Evolutionary conservation across 1,139 yeast genomes (phyloP), one percentile per base, ranked within the genome.

Genomic region (Candida glucosophila): DNA sequence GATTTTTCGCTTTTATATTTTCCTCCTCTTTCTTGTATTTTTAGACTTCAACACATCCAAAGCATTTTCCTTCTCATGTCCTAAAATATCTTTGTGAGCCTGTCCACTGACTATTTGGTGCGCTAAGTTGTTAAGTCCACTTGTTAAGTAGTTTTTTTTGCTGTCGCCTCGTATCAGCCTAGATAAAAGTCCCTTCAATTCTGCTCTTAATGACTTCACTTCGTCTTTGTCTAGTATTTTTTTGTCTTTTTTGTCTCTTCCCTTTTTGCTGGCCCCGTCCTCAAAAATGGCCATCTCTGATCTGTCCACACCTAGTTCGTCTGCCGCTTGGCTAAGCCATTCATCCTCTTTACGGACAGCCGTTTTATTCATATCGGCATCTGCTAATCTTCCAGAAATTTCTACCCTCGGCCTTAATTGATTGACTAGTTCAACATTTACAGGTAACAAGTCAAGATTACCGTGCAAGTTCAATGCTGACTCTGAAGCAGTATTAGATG

Each of bases 241-340:
- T 31, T 61, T 66, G 41, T 71, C 73, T 39, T 68, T 73, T 45
- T 79, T 70, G 40, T 63, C 64, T 38, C 82, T 65, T 44, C 72
- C 77, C 45, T 72, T 76, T 40, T 71, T 75, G 29, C 78, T 53
- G 26, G 74, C 67, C 32, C 74, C 79, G 46, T 80, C 93, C 38
- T 75, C 85, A 33, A 59, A 63, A 22, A 65, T 76, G 15, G 55
- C 49, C 29, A 77, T 62, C 29, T 77, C 86, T 19, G 69, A 62
- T 29, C 74, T 52, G 33, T 74, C 76, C 17, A 88, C 58, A 4
- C 95, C 99, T 29, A 92, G 63, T 30, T 90, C 98, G 27, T 80
- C 92, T 1, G 97, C 98, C 1, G 96, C 96, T 45, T 85, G 77
- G 32, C 73, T 70, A 31, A 86, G 62, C 96, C 97, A 88, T 15